Evolutionary conservation across 139 green algal genomes (phyloP), one percentile per base, ranked within the genome.

Genomic region (Chlorella ohadii): DNA sequence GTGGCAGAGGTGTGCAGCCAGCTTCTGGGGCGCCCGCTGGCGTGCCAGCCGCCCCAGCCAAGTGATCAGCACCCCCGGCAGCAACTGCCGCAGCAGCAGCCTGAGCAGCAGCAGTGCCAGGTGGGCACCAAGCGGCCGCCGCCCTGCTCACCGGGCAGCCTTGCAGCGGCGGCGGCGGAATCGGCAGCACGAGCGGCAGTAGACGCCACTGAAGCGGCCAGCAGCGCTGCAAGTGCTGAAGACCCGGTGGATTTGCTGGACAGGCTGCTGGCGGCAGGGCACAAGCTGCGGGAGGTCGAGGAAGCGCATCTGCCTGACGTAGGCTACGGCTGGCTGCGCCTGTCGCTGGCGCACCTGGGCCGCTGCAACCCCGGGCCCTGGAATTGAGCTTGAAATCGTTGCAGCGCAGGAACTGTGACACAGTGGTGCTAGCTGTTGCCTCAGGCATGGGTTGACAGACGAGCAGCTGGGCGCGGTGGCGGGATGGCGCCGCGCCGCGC

Each of bases 291-390:
- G 4, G 44, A 81, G 31, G 59, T 89, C 5, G 87, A 84, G 68
- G 86, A 89, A 44, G n/a, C 44, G 13, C 76, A 67, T 15, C 64
- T 77, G 13, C 68, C 73, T 44, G 67, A 74, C 1, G 23, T 89
- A 1, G n/a, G 44, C 28, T 90, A 73, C 67, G 87, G 87, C 0
- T 78, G 86, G 27, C 64, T 90, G 51, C 61, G 78, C 5, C 84
- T 90, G 3, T 36, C 44, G 2, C 78, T 90, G 19, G 87, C 87
- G 28, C 87, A 89, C 66, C 28, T 89, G 39, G 68, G 82, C 4
- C 78, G 86, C n/a, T 72, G 55, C 51, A 77, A 87, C 57, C 68
- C 79, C 7, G 41, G 36, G 38, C 61, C 38, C 4, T 83, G 75
- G 64, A n/a, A 51, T 23, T 74, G 67, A 74, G 12, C 20, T n/a